These are phyloP conservation scores for Atkinsonella hypoxylon DNA, from an alignment of 2,329 filamentous ascomycete genomes.

Conservation along the genomic window DNA sequence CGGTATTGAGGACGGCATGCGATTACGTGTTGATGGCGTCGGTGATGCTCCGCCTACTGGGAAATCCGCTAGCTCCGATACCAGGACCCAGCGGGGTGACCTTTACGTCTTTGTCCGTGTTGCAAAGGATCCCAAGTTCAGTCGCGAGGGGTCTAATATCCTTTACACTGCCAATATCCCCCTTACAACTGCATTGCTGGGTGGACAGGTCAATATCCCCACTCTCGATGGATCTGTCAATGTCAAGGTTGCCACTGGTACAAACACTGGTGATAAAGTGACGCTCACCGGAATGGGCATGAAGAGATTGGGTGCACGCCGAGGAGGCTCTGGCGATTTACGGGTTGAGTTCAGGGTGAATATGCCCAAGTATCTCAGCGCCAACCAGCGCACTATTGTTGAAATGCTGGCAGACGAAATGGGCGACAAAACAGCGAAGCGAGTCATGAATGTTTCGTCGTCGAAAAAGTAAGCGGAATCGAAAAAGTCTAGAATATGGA, in stretches of 20 bases:
- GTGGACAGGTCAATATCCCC: constrained; percentile 79
- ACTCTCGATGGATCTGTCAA: constrained; percentile 85
- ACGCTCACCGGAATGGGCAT: constrained; percentile 87
- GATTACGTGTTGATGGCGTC: constrained; percentile 70
- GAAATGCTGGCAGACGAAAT: constrained; percentile 97
- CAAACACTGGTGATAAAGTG: constrained; percentile 82
- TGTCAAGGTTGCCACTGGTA: constrained; percentile 83
- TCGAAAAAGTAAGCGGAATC: constrained; percentile 7
- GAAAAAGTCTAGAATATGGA: not conserved
- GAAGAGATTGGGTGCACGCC: constrained; percentile 64
- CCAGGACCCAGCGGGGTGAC: constrained; percentile 64
- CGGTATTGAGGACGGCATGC: constrained; percentile 94
- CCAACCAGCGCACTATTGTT: constrained; percentile 83
- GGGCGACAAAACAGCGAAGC: constrained; percentile 80
- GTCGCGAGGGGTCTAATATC: constrained; percentile 75
- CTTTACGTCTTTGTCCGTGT: constrained; percentile 87
- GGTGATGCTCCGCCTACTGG: constrained; percentile 79
- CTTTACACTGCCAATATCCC: constrained; percentile 86
- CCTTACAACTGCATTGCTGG: constrained; percentile 82
- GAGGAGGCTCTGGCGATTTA: constrained; percentile 64
- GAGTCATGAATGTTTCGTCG: constrained; percentile 69
- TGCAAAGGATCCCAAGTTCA: constrained; percentile 81
- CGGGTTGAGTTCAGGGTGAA: constrained; percentile 87
- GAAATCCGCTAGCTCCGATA: constrained; percentile 48
- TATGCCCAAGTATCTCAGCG: constrained; percentile 88